Conservation (phyloP, 2,329 filamentous ascomycete genomes). For the Apiospora kogelbergensis region DNA sequence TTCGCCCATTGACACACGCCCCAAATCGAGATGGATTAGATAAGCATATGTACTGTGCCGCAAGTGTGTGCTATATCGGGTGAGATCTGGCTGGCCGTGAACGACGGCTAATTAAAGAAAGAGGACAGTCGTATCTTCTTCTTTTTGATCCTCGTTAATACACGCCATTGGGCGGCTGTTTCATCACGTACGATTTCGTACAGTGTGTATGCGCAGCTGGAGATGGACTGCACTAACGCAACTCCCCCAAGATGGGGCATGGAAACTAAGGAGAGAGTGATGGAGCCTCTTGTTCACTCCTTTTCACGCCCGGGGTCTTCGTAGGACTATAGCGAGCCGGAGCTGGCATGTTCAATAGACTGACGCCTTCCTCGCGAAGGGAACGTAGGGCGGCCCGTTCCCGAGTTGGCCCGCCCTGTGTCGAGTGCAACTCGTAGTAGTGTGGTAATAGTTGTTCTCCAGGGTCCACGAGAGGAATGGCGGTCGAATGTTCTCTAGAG, state of each 20-base stretch:
- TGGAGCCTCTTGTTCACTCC: neutral
- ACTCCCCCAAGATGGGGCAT: neutral
- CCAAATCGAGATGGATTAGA: no score
- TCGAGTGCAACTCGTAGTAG: neutral
- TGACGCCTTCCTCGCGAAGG: neutral
- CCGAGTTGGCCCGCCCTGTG: neutral
- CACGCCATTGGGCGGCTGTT: conserved; percentile 1
- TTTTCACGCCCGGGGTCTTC: neutral
- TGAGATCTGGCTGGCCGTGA: neutral
- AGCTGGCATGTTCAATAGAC: conserved; percentile 4
- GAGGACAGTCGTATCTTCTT: neutral
- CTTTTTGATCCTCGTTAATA: neutral
- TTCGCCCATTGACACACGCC: neutral
- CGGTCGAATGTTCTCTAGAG: conserved; percentile 1
- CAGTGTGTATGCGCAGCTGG: neutral
- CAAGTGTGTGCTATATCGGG: neutral
- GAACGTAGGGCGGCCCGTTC: conserved; percentile 9
- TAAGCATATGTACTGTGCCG: neutral
- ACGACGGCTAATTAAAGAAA: neutral
- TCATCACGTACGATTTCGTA: neutral
- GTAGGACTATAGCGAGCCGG: neutral
- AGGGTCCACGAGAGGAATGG: conserved; percentile 2
- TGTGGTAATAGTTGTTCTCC: neutral
- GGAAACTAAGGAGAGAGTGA: no score
- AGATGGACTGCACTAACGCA: neutral